Evolutionary conservation across 2,329 filamentous ascomycete species (phyloP), one percentile per base, ranked within the genome.

Genomic region (Metarhizium humberi): DNA sequence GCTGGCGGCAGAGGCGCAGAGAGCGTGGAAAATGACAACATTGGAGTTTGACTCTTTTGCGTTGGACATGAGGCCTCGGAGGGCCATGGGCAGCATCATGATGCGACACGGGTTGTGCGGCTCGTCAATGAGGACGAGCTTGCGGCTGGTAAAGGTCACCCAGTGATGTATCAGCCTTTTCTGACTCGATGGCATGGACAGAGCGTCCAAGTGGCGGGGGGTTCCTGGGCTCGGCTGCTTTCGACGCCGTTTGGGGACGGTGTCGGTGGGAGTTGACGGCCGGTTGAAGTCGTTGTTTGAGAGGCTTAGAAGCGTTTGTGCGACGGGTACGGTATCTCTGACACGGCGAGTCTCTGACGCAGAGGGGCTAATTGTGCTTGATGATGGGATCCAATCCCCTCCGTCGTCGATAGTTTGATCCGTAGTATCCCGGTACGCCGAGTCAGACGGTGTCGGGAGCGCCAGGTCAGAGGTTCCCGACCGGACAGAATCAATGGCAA

Each of bases 1-100:
- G 51, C 73, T 71, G 0, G 71, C 70, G 4, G 73, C 72, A 4
- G 70, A 71, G 0, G 75, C 70, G 16, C 73, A 64, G 16, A 64
- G 52, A 38, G 62, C 63, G 36, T 64, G 63, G 48, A 64, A 64
- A 2, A 59, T 61, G 20, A 58, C 60, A 4, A 64, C 57, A 40
- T 64, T 55, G 18, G 62, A 56, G 13, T 55, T 63, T 13, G 61
- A 64, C 16, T 57, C 57, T 2, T 54, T 45, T 3, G 58, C 56
- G 29, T 43, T 55, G 20, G 60, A 60, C 16, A 57, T 58, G 13
- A 64, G 50, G 16, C 63, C 63, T 5, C 48, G 52, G 29, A 64
- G 54, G 1, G 63, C 63, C 63, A 64, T 64, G 2, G 62, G 63
- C 3, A 64, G 56, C 62, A 64, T 64, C 56, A 64, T 57, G 4